Evolutionary conservation across 2,329 filamentous ascomycete genomes (phyloP).

Genomic region (Shiraia sp.): DNA sequence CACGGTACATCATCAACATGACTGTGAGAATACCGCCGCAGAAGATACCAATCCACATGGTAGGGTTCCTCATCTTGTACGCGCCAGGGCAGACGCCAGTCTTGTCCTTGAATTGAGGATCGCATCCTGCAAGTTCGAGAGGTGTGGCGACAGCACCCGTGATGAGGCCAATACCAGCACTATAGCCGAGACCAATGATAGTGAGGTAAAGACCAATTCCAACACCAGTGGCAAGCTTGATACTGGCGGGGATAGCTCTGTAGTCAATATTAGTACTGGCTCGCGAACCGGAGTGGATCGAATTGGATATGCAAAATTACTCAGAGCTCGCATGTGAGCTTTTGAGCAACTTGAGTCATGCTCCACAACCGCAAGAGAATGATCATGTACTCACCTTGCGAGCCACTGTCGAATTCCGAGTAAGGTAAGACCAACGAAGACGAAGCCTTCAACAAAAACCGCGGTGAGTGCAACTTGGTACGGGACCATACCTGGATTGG

Average conservation of each 20-base stretch:
- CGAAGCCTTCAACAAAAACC: constrained; percentile 85
- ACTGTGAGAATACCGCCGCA: constrained; percentile 80
- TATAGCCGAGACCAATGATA: constrained; percentile 76
- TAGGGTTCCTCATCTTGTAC: constrained; percentile 79
- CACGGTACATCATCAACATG: constrained; percentile 79
- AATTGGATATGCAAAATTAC: constrained; percentile 6
- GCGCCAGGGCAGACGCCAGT: constrained; percentile 62
- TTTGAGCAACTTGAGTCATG: background rate
- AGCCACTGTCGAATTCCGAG: constrained; percentile 76
- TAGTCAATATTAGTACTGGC: constrained; percentile 55
- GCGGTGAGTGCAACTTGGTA: constrained; percentile 79
- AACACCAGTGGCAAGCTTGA: constrained; percentile 84
- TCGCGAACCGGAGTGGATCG: constrained; percentile 38
- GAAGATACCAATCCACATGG: constrained; percentile 89
- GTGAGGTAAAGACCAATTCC: constrained; percentile 85
- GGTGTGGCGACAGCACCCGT: constrained; percentile 71
- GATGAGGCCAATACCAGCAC: constrained; percentile 79
- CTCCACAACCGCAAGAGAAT: background rate
- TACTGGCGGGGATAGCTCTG: constrained; percentile 77
- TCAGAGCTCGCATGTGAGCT: background rate
- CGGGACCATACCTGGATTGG: constrained; percentile 58
- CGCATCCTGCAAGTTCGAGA: constrained; percentile 75
- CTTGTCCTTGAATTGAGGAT: constrained; percentile 50
- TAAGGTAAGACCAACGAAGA: constrained; percentile 78
- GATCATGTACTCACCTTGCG: constrained; percentile 23